Conservation (phyloP, 345 rosid genomes). For the Corchorus olitorius region DNA sequence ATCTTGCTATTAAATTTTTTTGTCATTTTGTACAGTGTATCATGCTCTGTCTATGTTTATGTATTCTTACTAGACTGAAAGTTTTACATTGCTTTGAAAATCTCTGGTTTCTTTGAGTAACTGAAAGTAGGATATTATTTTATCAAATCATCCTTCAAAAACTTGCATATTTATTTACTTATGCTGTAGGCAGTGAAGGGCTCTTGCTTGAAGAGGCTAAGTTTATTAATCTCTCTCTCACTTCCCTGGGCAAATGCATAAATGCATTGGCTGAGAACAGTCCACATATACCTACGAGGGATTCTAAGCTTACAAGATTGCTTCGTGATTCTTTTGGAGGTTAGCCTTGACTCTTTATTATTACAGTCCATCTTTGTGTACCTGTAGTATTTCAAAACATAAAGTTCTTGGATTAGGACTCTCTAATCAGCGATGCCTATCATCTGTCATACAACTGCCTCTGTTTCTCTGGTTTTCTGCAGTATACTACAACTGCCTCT, state of each 20-base stretch:
- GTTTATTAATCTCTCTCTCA: constrained; percentile 88
- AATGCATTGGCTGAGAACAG: constrained; percentile 96
- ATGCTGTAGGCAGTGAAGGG: constrained; percentile 77
- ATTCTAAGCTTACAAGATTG: constrained; percentile 91
- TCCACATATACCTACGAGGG: constrained; percentile 92
- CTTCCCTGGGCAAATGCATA: constrained; percentile 93
- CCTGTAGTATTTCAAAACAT: background rate
- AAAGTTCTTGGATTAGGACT: background rate
- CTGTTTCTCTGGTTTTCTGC: background rate
- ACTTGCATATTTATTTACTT: constrained; percentile 11
- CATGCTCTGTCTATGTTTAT: background rate
- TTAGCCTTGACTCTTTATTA: constrained; percentile 28
- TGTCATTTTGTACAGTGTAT: background rate
- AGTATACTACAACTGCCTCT: background rate
- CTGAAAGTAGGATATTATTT: constrained; percentile 10
- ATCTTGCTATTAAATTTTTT: background rate
- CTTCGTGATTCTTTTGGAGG: constrained; percentile 98
- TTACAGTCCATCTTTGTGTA: background rate
- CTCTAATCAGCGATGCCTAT: background rate
- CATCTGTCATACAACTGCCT: background rate
- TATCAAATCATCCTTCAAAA: background rate
- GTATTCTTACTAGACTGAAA: background rate
- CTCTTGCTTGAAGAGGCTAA: constrained; percentile 91
- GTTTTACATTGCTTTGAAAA: background rate
- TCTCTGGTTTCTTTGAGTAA: constrained; percentile 10